Evolutionary conservation across 2,329 filamentous ascomycete genomes (phyloP), one percentile per base, ranked within the genome.

Genomic region (Lachnellula cervina): DNA sequence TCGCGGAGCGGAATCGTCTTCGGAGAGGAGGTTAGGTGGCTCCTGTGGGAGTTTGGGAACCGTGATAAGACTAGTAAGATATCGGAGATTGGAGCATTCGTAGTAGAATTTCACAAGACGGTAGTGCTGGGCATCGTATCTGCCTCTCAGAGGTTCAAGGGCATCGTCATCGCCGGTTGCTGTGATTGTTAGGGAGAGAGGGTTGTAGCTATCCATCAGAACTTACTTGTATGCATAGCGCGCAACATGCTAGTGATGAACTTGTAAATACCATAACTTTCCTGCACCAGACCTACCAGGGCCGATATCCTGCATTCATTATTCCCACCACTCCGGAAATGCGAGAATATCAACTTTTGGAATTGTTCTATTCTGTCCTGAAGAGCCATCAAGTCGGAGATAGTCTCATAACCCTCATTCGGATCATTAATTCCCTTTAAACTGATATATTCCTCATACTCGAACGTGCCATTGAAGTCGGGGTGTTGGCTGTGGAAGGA

Each of bases 191-290:
- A 60, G 59, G 49, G 8, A 9, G 28, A 47, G 25, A 34, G 43
- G 17, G 11, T 34, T 13, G 4, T n/a, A 4, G 14, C 16, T 19
- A 23, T 11, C 7, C 16, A 21, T 35, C n/a, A 21, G n/a, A 38
- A 75, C 86, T 69, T 77, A 92, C 89, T 91, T 2, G 89, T 93
- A 71, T 99, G 93, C 92, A 99, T 97, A 16, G 94, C 94, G 54
- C 94, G 84, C 59, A 99, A 76, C 94, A 99, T 99, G 87, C 94
- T 99, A 0, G 94, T 99, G 62, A 97, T 92, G 72, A 99, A 99
- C 74, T 97, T 97, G 80, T 99, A 99, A 65, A 99, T 97, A 48
- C 94, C 94, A 73, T 97, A 99, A 71, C 91, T 97, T 77, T 99
- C 94, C 71, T 96, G 90, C 3, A 99, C 94, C 44, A 99, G 77